Percentiles rank a stretch among this genome's conserved stretches.
phyloP scores from a whole-genome alignment of 306 rosid genomes.

The Dalbergia cochinchinensis region DNA sequence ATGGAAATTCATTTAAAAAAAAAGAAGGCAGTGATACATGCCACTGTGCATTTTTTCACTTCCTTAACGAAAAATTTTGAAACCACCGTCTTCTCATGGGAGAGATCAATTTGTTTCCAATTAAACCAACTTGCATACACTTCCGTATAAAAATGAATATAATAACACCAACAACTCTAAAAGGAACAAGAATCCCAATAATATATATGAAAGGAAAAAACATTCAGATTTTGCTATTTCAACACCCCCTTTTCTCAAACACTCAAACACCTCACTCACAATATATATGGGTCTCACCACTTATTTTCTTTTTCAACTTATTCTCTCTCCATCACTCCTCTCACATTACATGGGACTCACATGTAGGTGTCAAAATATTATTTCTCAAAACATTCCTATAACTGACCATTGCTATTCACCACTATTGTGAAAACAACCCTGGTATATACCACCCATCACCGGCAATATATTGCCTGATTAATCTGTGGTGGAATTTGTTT shows the following conservation, averaged over 20 bases:
- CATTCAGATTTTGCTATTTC: too few species aligned
- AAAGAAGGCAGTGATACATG: not conserved
- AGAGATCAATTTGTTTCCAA: not conserved
- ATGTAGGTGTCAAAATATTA: too few species aligned
- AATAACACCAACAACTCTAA: not conserved
- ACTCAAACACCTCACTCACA: too few species aligned
- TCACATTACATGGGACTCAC: too few species aligned
- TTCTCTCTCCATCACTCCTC: too few species aligned
- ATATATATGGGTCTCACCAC: too few species aligned
- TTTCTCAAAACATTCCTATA: too few species aligned
- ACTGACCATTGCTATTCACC: conserved; percentile 60
- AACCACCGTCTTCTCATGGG: not conserved
- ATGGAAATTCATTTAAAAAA: not conserved
- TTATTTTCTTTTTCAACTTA: too few species aligned
- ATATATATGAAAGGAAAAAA: conserved; percentile 25
- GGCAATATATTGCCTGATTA: conserved; percentile 98
- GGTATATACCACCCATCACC: conserved; percentile 60
- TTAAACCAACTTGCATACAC: conserved; percentile 1
- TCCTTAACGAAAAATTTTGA: not conserved
- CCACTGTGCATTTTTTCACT: not conserved
- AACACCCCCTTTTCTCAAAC: too few species aligned
- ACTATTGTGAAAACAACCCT: conserved; percentile 45
- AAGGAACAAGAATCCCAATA: conserved; percentile 18
- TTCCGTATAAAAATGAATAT: not conserved
- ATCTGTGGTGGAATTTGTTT: conserved; percentile 97